These are phyloP conservation scores for Alloteropsis semialata DNA, from an alignment of 176 grass and related monocot species.

Conservation along the genomic window DNA sequence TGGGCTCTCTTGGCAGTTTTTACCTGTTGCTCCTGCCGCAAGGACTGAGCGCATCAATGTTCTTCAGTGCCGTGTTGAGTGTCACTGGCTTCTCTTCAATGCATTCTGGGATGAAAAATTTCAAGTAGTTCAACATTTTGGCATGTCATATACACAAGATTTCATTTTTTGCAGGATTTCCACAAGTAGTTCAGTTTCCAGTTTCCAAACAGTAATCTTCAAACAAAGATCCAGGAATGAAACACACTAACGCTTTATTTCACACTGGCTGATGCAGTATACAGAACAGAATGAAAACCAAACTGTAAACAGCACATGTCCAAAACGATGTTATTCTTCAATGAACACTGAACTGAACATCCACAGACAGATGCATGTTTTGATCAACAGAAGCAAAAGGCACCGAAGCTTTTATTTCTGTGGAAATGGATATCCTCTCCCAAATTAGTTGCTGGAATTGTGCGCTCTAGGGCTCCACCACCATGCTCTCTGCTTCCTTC, in stretches of 20 bases:
- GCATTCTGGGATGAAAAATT: neutral
- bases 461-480: slow-evolving; percentile 38
- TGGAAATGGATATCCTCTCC: neutral
- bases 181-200: neutral
- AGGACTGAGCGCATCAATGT: slow-evolving; percentile 7
- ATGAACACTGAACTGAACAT: slow-evolving; percentile 9
- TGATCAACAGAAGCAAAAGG: slow-evolving; percentile 10
- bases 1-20: neutral
- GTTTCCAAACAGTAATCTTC: neutral
- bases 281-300: slow-evolving; percentile 5
- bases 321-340: neutral
- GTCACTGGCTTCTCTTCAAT: neutral
- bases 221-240: neutral
- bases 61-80: neutral
- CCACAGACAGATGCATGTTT: neutral
- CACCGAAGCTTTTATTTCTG: slow-evolving; percentile 34
- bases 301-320: slow-evolving; percentile 3
- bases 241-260: slow-evolving; percentile 27
- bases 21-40: neutral
- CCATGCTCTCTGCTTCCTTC: slow-evolving; percentile 65
- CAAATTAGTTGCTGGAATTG: neutral
- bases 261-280: slow-evolving; percentile 4
- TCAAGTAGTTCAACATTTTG: neutral
- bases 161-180: neutral
- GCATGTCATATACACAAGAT: neutral